A percentile compares a stretch with the other conserved stretches of the same genome.
These are phyloP conservation scores for Hypoxylon sp. DNA, from an alignment of 2,329 filamentous ascomycete genomes.

Conservation along the genomic window DNA sequence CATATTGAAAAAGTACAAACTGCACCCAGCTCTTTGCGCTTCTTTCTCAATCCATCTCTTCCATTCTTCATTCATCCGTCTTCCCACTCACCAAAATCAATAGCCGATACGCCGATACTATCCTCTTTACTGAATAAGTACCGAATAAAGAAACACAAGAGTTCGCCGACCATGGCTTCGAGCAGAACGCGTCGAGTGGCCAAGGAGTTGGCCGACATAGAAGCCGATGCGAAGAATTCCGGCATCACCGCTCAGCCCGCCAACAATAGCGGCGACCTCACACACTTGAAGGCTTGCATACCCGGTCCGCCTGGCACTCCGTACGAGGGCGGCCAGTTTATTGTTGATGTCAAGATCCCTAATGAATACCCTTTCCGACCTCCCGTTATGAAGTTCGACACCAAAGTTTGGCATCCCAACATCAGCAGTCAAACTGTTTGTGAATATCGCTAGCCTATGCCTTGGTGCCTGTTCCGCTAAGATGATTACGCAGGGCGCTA, in stretches of 20 bases:
- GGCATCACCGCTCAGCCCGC: constrained; percentile 79
- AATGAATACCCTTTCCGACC: constrained; percentile 94
- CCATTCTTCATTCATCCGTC: neutral
- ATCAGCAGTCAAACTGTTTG: constrained; percentile 92
- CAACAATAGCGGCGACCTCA: constrained; percentile 76
- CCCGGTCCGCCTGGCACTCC: constrained; percentile 91
- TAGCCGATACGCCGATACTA: constrained; percentile 5
- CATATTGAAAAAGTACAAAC: neutral
- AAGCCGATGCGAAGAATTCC: constrained; percentile 77
- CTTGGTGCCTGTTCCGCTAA: neutral
- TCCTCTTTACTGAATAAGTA: neutral
- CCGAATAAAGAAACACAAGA: constrained; percentile 5
- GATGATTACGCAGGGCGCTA: constrained; percentile 78
- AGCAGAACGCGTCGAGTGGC: constrained; percentile 73
- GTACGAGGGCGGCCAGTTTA: constrained; percentile 87
- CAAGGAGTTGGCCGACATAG: constrained; percentile 84
- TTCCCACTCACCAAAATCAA: neutral
- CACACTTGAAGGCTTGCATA: constrained; percentile 86
- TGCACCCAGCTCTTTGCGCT: neutral
- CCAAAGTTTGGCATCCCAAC: constrained; percentile 97
- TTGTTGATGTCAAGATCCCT: constrained; percentile 89
- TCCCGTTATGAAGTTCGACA: constrained; percentile 90
- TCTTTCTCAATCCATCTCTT: neutral
- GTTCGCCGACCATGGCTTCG: constrained; percentile 61
- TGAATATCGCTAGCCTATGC: constrained; percentile 37